A percentile compares a stretch with the other conserved stretches of the same genome.
Evolutionary conservation across 768 basidiomycete genomes (phyloP).

Genomic region (Amanita jacksonii): DNA sequence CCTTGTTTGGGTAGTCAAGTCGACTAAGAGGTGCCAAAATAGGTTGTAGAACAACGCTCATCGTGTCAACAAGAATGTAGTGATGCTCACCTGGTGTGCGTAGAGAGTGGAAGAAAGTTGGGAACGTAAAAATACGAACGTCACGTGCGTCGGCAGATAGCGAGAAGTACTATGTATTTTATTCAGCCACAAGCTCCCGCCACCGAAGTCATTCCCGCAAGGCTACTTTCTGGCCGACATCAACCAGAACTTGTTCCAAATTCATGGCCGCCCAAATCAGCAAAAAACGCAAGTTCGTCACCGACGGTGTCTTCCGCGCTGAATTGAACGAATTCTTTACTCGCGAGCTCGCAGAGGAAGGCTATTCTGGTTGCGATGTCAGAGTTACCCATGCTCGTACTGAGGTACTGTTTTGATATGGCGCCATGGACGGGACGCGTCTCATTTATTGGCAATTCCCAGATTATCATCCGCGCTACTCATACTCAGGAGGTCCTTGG

Average conservation of each 20-base stretch:
- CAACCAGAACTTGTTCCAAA: conserved; percentile 20
- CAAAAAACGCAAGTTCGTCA: conserved; percentile 98
- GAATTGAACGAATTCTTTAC: conserved; percentile 99
- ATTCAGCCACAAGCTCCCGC: conserved; percentile 21
- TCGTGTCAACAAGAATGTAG: conserved; percentile 31
- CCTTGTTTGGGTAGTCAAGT: conserved; percentile 37
- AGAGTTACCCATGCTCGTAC: conserved; percentile 98
- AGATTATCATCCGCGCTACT: conserved; percentile 99
- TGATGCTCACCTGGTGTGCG: no score
- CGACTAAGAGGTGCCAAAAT: conserved; percentile 91
- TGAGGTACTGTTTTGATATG: conserved; percentile 46
- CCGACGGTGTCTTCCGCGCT: conserved; percentile 98
- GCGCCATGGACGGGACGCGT: conserved; percentile 3
- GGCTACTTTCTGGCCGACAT: background rate
- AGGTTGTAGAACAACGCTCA: conserved; percentile 74
- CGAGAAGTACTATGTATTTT: conserved; percentile 20
- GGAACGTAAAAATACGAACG: background rate
- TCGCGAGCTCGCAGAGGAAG: conserved; percentile 96
- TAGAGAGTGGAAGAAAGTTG: no score
- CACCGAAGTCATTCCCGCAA: background rate
- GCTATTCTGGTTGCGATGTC: conserved; percentile 99
- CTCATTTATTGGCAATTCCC: background rate
- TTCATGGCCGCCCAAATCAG: conserved; percentile 79
- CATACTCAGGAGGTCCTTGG: conserved; percentile 99
- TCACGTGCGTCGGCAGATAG: conserved; percentile 16